Evolutionary conservation across 305 asterid species (phyloP).

Genomic region (Fraxinus greggii): DNA sequence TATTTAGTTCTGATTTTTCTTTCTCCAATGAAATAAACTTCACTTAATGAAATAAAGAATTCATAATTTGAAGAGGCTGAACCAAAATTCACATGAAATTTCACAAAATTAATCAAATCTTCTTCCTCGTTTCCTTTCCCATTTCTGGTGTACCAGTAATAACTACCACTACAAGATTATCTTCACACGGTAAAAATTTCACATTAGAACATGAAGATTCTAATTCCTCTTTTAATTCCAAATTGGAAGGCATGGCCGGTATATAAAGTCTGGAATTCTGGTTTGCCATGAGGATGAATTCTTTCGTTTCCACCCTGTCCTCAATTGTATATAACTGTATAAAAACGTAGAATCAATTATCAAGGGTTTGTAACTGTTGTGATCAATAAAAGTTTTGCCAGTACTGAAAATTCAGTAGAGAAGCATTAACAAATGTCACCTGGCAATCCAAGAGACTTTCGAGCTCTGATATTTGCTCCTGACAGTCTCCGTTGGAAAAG

Average conservation of each 20-base stretch:
- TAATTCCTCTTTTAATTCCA: conserved; percentile 49
- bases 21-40: neutral
- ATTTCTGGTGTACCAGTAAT: neutral
- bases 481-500: conserved; percentile 38
- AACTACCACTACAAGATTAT: neutral
- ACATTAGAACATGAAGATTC: conserved; percentile 59
- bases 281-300: conserved; percentile 41
- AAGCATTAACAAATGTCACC: conserved; percentile 33
- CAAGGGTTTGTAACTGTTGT: neutral
- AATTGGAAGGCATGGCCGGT: conserved; percentile 35
- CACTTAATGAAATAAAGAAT: neutral
- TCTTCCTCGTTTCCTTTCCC: neutral
- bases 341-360: neutral
- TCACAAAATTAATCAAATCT: neutral
- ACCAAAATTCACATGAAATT: neutral
- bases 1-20: neutral
- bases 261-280: conserved; percentile 53
- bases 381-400: neutral
- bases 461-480: conserved; percentile 55
- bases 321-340: conserved; percentile 52
- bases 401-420: neutral
- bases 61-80: neutral
- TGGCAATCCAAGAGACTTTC: conserved; percentile 79
- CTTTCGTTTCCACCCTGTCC: conserved; percentile 36
- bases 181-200: neutral